Percentiles rank a stretch among this genome's conserved stretches.
These are phyloP conservation scores for Neopestalotiopsis sp. DNA, from an alignment of 2,329 filamentous ascomycete genomes.

Conservation along the genomic window DNA sequence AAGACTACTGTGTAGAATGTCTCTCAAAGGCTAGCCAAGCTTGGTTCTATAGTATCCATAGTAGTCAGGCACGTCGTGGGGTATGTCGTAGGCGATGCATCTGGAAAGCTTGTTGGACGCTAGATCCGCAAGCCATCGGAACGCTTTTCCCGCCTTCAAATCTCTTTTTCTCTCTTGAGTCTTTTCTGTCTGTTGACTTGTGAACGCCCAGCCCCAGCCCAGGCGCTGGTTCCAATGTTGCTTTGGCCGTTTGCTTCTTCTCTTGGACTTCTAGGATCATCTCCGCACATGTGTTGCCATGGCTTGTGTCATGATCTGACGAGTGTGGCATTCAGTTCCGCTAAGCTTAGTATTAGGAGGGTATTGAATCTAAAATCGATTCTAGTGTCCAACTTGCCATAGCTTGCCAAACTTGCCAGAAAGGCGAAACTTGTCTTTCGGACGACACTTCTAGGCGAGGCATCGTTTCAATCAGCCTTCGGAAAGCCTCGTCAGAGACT, in stretches of 20 bases:
- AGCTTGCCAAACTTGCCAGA: no score
- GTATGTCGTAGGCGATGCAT: neutral
- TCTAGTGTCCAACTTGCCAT: no score
- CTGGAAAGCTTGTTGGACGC: neutral
- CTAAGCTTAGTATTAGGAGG: no score
- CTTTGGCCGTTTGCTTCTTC: neutral
- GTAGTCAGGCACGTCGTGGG: neutral
- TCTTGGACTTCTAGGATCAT: neutral
- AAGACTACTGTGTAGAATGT: no score
- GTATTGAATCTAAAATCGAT: no score
- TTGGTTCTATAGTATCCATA: neutral
- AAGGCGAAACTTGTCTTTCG: no score
- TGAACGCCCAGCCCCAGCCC: neutral
- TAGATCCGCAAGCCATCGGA: neutral
- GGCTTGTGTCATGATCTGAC: neutral
- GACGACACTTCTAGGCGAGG: no score
- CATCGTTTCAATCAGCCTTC: neutral
- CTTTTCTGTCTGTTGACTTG: no score
- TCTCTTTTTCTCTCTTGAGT: no score
- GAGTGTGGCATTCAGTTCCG: neutral
- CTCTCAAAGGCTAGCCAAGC: neutral
- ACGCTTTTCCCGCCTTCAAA: neutral
- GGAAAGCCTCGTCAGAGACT: neutral
- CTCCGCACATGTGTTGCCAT: neutral
- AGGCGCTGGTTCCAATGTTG: neutral